Base-by-base conservation (phyloP, 192 early-diverging fungal species). In the Backusella mclennaniae region DNA sequence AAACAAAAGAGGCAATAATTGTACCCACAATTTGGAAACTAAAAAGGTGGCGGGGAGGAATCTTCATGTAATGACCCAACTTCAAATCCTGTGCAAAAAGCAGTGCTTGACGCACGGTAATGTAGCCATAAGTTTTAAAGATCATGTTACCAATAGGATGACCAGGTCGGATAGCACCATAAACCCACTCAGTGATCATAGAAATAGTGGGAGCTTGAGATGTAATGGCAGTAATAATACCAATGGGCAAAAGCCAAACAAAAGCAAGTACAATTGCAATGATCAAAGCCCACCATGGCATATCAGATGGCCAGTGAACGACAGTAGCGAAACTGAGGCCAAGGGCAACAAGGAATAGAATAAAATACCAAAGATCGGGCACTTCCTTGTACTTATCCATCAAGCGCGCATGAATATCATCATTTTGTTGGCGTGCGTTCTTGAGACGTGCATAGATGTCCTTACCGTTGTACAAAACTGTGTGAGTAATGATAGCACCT, bases 11-110 rank as follows among this genome's bases (percentile, higher is more conserved):
- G 35, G 90, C 91, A n/a, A 90, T 77, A 15, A 95, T 81, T 0
- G 93, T 95, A 9, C 94, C 92, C 1, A 86, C 76, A 87, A 93
- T 84, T 83, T 96, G 95, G 36, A 91, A 90, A 26, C 86, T 82
- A 78, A 97, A 94, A 86, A 97, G 86, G 26, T 90, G 81, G 41
- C 93, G 87, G 29, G 96, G 96, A 53, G 94, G 91, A 8, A 95
- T 86, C 84, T 95, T 95, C 89, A 93, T 91, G 77, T 95, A 95
- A 74, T 93, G 91, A 33, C 92, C 93, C 6, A 95, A 84, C 72
- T 93, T 94, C 38, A 93, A 85, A 78, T 94, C 93, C 31, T 85
- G 84, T 7, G 86, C 77, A 79, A 94, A 89, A 7, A 79, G 66
- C 15, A 94, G 79, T 8, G 88, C 93, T 75, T 92, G 89, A 26